A percentile compares a stretch with the other conserved stretches of the same genome.
phyloP scores from a whole-genome alignment of 2,329 filamentous ascomycete genomes.

The Aspergillus phoenicis region DNA sequence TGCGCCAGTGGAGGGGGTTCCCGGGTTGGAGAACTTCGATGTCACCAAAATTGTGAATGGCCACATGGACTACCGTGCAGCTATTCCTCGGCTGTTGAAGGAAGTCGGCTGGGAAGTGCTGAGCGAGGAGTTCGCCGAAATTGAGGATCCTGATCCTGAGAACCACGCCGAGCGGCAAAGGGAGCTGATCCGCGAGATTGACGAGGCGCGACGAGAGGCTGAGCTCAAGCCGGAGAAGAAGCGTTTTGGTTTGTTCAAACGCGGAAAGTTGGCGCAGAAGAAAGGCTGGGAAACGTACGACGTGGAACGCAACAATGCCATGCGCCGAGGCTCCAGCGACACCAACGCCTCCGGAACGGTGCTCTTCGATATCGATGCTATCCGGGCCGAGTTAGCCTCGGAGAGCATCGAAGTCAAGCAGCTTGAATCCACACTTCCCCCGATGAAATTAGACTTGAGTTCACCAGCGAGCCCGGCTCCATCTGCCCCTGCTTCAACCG shows the following conservation, averaged over 20 bases:
- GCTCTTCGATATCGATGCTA: constrained; percentile 94
- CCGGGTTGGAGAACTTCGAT: constrained; percentile 84
- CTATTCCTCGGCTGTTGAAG: constrained; percentile 84
- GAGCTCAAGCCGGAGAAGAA: constrained; percentile 76
- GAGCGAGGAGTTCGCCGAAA: constrained; percentile 92
- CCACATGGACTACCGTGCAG: constrained; percentile 94
- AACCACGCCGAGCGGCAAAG: constrained; percentile 85
- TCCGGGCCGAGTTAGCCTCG: constrained; percentile 77
- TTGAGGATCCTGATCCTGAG: constrained; percentile 95
- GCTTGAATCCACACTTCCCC: constrained; percentile 82
- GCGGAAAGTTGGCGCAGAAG: constrained; percentile 72
- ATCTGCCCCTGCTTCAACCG: constrained; percentile 26
- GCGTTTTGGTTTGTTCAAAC: constrained; percentile 76
- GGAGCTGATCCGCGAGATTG: constrained; percentile 94
- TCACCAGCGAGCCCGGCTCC: constrained; percentile 24
- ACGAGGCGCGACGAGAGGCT: constrained; percentile 84
- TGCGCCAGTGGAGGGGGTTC: constrained; percentile 72
- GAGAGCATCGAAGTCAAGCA: constrained; percentile 74
- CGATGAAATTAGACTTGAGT: constrained; percentile 75
- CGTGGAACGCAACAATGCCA: constrained; percentile 52
- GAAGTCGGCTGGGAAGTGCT: constrained; percentile 90
- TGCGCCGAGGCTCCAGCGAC: constrained; percentile 30
- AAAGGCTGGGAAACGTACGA: constrained; percentile 96
- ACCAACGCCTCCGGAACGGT: constrained; percentile 54
- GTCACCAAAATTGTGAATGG: constrained; percentile 83